These are phyloP conservation scores for Cylindrotheca closterium DNA, from an alignment of 108 stramenopile species.

Conservation along the genomic window DNA sequence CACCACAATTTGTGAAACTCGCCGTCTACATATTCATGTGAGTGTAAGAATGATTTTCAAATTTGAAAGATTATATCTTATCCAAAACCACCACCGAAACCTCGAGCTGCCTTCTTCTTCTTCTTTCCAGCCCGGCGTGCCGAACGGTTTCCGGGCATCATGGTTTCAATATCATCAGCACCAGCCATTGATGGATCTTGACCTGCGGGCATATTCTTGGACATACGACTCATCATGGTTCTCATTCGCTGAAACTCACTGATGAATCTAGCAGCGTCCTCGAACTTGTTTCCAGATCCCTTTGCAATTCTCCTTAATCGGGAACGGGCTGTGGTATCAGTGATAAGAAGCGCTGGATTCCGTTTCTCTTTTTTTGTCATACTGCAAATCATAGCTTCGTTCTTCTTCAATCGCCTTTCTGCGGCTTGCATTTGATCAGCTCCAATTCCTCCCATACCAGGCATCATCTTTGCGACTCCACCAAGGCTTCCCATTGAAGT, in stretches of 20 bases:
- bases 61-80: too few relatives aligned
- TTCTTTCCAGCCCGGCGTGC: conserved; percentile 83
- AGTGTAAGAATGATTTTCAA: too few relatives aligned
- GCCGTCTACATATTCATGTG: too few relatives aligned
- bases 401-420: conserved; percentile 74
- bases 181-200: conserved; percentile 32
- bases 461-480: conserved; percentile 93
- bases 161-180: conserved; percentile 18
- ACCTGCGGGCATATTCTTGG: conserved; percentile 67
- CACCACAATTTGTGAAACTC: too few relatives aligned
- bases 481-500: conserved; percentile 88
- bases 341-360: conserved; percentile 86
- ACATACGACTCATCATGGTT: conserved; percentile 95
- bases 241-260: conserved; percentile 94
- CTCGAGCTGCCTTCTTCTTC: conserved; percentile 75
- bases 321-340: conserved; percentile 67
- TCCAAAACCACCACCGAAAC: conserved; percentile 82
- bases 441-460: conserved; percentile 86
- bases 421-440: conserved; percentile 62
- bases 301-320: conserved; percentile 82
- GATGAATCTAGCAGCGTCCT: conserved; percentile 80
- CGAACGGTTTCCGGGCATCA: conserved; percentile 68
- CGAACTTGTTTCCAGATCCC: conserved; percentile 68
- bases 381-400: conserved; percentile 86
- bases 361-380: conserved; percentile 92